Conservation (phyloP, 2,329 filamentous ascomycete species). For the Fusarium praegraminearum region DNA sequence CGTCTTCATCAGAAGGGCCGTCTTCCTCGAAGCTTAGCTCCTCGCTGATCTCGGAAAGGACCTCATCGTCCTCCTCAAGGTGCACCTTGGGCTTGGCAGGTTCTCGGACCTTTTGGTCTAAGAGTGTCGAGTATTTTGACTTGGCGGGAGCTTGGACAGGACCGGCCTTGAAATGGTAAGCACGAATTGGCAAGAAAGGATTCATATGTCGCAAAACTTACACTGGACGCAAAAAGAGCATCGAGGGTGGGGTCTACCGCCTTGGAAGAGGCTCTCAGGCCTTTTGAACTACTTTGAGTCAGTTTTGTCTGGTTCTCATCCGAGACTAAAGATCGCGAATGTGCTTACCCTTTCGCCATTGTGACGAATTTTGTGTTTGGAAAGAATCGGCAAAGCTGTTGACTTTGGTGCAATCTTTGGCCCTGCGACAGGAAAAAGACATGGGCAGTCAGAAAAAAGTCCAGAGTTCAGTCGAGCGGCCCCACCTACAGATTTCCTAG, state of each 20-base stretch:
- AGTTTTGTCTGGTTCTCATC: constrained; percentile 27
- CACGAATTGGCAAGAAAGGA: constrained; percentile 7
- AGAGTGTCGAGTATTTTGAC: constrained; percentile 58
- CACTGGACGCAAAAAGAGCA: constrained; percentile 78
- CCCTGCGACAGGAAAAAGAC: constrained; percentile 41
- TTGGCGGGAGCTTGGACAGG: constrained; percentile 62
- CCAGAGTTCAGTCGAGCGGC: constrained; percentile 22
- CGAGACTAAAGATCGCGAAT: not conserved
- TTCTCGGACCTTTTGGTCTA: constrained; percentile 52
- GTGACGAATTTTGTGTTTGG: constrained; percentile 9
- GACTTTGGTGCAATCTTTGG: constrained; percentile 28
- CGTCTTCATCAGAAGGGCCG: constrained; percentile 45
- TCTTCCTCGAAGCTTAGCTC: constrained; percentile 53
- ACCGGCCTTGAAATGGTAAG: constrained; percentile 58
- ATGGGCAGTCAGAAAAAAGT: constrained; percentile 44
- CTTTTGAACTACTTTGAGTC: constrained; percentile 52
- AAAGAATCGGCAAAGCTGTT: constrained; percentile 18
- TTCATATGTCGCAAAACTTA: constrained; percentile 59
- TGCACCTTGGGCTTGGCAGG: constrained; percentile 44
- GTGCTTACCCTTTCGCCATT: constrained; percentile 47
- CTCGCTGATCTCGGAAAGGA: constrained; percentile 51
- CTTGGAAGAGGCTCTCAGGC: constrained; percentile 61
- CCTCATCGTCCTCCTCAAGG: constrained; percentile 51
- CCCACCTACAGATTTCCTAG: constrained; percentile 36
- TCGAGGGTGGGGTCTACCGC: constrained; percentile 76